A percentile compares a stretch with the other conserved stretches of the same genome.
Evolutionary conservation across 1,284 basidiomycete genomes (phyloP).

Genomic region (Ustilago sp.): DNA sequence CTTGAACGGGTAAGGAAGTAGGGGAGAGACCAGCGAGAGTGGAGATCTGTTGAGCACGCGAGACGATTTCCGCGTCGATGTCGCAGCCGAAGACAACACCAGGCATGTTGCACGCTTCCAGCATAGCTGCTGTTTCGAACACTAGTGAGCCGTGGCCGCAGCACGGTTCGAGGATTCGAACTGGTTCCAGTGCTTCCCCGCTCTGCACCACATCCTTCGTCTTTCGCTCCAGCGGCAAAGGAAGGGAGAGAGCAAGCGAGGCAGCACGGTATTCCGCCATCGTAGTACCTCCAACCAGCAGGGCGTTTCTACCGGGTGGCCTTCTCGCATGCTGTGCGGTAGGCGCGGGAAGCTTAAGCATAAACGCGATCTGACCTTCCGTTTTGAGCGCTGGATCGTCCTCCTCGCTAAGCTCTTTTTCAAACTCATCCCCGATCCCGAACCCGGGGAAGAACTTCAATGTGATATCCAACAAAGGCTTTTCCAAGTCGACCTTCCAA

Average conservation of each 20-base stretch:
- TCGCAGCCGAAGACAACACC: conserved; percentile 46
- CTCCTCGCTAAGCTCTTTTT: conserved; percentile 28
- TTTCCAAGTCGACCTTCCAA: conserved; percentile 49
- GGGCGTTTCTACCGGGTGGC: conserved; percentile 35
- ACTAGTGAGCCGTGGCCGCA: conserved; percentile 48
- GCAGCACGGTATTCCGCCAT: conserved; percentile 52
- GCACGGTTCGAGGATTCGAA: conserved; percentile 50
- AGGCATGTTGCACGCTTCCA: conserved; percentile 36
- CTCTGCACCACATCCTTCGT: conserved; percentile 16
- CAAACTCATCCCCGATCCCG: conserved; percentile 49
- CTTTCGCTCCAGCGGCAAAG: conserved; percentile 26
- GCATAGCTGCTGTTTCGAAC: conserved; percentile 46
- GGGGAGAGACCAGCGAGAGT: conserved; percentile 27
- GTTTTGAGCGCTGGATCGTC: conserved; percentile 28
- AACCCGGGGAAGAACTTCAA: conserved; percentile 54
- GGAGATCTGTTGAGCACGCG: conserved; percentile 30
- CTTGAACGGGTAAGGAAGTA: conserved; percentile 6
- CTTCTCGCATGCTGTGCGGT: conserved; percentile 9
- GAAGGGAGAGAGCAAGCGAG: conserved; percentile 38
- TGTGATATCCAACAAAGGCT: conserved; percentile 44
- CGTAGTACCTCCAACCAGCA: conserved; percentile 45
- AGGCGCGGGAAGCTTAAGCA: conserved; percentile 38
- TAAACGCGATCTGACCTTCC: conserved; percentile 41
- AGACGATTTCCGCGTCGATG: conserved; percentile 32
- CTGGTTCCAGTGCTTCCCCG: background rate